phyloP scores from a whole-genome alignment of 225 moss, liverwort and hornwort genomes.

The Anthoceros angustus region DNA sequence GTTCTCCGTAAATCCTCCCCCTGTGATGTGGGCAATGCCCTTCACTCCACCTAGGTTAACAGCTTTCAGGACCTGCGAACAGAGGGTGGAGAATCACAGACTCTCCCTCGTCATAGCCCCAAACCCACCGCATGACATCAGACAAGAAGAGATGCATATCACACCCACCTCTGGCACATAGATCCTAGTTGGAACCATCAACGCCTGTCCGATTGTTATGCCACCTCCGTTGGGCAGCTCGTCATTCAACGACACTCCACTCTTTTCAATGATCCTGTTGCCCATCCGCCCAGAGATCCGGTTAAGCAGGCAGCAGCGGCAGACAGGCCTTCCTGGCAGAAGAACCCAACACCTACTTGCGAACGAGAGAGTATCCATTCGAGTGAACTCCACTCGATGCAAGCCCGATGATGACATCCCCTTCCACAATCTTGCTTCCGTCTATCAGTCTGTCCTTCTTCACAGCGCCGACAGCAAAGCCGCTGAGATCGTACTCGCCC shows the following conservation, averaged over 20 bases:
- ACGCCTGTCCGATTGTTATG: conserved; percentile 48
- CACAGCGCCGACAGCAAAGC: conserved; percentile 79
- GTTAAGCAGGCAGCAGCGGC: not conserved
- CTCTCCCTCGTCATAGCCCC: not conserved
- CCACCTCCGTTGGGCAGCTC: conserved; percentile 30
- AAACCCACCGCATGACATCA: not conserved
- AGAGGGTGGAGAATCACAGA: not conserved
- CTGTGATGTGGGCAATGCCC: conserved; percentile 92
- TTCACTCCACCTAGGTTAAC: conserved; percentile 51
- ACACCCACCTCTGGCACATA: conserved; percentile 64
- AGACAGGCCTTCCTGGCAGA: not conserved
- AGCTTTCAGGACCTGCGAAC: conserved; percentile 46
- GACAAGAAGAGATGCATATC: not conserved
- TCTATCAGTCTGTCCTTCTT: conserved; percentile 75
- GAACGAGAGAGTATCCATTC: conserved; percentile 34
- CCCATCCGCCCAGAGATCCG: not conserved
- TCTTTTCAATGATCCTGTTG: conserved; percentile 45
- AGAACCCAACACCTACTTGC: conserved; percentile 24
- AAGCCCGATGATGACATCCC: conserved; percentile 40
- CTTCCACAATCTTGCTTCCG: conserved; percentile 45
- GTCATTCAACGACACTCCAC: conserved; percentile 47
- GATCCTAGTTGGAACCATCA: conserved; percentile 66
- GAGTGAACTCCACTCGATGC: conserved; percentile 40
- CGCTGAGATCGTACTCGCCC: conserved; percentile 86
- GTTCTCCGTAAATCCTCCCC: conserved; percentile 92